Evolutionary conservation across 2,329 filamentous ascomycete genomes (phyloP).

Genomic region (Colletotrichum plurivorum): DNA sequence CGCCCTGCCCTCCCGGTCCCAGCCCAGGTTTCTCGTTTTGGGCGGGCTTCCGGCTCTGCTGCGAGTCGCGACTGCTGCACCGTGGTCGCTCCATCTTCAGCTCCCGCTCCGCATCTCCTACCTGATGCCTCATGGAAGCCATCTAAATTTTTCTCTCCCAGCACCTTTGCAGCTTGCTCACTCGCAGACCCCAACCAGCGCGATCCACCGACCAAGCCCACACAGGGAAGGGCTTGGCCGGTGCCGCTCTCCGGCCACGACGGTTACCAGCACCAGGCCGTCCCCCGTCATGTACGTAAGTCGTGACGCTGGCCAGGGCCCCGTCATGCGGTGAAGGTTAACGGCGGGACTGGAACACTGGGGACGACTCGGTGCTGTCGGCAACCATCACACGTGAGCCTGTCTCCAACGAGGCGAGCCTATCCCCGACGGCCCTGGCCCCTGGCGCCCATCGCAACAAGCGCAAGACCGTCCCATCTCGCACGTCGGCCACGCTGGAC

Average conservation of each 20-base stretch:
- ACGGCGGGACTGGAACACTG: conserved; percentile 32
- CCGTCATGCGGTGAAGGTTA: conserved; percentile 38
- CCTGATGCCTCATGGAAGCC: no score
- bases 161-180: not conserved
- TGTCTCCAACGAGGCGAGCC: conserved; percentile 35
- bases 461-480: conserved; percentile 36
- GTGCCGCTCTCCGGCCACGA: conserved; percentile 32
- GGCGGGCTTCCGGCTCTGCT: not conserved
- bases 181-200: not conserved
- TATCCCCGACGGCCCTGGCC: conserved; percentile 26
- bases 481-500: conserved; percentile 16
- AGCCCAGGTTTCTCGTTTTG: conserved; percentile 8
- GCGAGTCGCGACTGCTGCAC: not conserved
- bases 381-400: conserved; percentile 38
- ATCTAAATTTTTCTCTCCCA: not conserved
- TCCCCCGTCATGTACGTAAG: conserved; percentile 37
- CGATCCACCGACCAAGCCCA: conserved; percentile 7
- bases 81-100: not conserved
- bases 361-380: conserved; percentile 37
- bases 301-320: conserved; percentile 28
- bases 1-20: not conserved
- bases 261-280: conserved; percentile 4
- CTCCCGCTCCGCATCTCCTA: no score
- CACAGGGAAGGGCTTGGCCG: conserved; percentile 32
- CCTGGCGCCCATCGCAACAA: conserved; percentile 7